These are phyloP conservation scores for Albophoma yamanashiensis DNA, from an alignment of 2,329 filamentous ascomycete species.

Conservation along the genomic window DNA sequence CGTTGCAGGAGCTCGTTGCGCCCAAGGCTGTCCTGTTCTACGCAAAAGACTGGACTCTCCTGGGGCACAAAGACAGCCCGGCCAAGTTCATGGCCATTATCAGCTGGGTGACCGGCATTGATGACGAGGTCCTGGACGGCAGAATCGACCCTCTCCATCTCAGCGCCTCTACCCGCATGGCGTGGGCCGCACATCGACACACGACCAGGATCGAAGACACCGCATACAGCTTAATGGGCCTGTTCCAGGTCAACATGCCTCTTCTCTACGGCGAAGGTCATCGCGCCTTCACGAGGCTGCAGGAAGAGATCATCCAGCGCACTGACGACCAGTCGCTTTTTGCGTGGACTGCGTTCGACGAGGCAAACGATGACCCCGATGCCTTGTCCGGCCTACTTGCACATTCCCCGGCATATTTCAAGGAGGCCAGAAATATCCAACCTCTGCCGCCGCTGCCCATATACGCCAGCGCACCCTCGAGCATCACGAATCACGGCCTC, in stretches of 20 bases:
- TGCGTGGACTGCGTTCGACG: slow-evolving; percentile 1
- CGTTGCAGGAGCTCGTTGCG: background rate
- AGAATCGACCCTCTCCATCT: background rate
- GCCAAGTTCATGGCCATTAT: background rate
- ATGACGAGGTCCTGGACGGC: background rate
- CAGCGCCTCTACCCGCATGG: slow-evolving; percentile 4
- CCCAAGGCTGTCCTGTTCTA: background rate
- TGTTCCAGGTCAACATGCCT: slow-evolving; percentile 12
- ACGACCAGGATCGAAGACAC: slow-evolving; percentile 10
- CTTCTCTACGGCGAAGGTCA: slow-evolving; percentile 11
- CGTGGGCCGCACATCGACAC: slow-evolving; percentile 7
- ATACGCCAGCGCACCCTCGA: background rate
- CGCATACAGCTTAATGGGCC: slow-evolving; percentile 12
- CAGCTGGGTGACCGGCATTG: background rate
- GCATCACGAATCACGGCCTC: background rate
- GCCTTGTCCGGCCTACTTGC: background rate
- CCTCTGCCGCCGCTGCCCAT: background rate
- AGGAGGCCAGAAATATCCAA: background rate
- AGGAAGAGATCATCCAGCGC: slow-evolving; percentile 9
- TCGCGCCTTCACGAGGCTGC: slow-evolving; percentile 9
- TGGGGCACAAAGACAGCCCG: background rate
- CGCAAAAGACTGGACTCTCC: background rate
- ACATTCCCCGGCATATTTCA: background rate
- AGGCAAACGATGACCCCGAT: background rate
- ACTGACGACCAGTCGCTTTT: slow-evolving; percentile 6